Base-by-base conservation (phyloP, 441 rosid species). In the Corymbia citriodora region DNA sequence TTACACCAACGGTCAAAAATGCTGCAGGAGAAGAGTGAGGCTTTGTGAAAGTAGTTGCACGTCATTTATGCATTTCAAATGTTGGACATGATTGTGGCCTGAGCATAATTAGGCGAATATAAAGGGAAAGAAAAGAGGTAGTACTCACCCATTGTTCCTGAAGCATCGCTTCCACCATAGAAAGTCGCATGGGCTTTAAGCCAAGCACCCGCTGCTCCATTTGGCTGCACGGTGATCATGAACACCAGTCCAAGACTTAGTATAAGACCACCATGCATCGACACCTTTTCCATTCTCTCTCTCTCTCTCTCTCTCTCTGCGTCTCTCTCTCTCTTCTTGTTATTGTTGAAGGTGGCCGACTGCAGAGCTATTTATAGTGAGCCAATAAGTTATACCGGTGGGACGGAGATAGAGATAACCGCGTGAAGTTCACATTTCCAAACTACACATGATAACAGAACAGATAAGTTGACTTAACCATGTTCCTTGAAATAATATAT, bases 121-220 rank as follows among this genome's bases (percentile, higher is more conserved):
- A 45, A 13, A 79, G 49, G 53, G 85, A 23, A 23, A 33, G 8
- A 65, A 83, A 91, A 16, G 8, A 27, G 55, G 55, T 9, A 23
- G 50, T 27, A 87, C 94, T 91, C 82, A 95, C 99, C 98, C 97
- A 95, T 95, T 70, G 97, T 97, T 36, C 96, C 98, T 21, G 97
- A 95, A 91, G 96, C 98, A 91, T 97, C 97, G 88, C 93, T 92
- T 19, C 95, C 97, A 7, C 99, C 98, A 29, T 96, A 96, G 93
- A 97, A 95, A 82, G 99, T 96, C 70, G 97, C 97, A 91, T 97
- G 95, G 85, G 98, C 98, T 88, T 50, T 89, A 61, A 89, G 89
- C 98, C 98, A 95, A 45, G 92, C 92, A 17, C 94, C 95, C 13
- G 96, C 94, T 82, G 93, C 96, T 57, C 88, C 74, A 15, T 72